Base-by-base conservation (phyloP, 1,284 basidiomycete genomes). In the Cronartium quercuum region DNA sequence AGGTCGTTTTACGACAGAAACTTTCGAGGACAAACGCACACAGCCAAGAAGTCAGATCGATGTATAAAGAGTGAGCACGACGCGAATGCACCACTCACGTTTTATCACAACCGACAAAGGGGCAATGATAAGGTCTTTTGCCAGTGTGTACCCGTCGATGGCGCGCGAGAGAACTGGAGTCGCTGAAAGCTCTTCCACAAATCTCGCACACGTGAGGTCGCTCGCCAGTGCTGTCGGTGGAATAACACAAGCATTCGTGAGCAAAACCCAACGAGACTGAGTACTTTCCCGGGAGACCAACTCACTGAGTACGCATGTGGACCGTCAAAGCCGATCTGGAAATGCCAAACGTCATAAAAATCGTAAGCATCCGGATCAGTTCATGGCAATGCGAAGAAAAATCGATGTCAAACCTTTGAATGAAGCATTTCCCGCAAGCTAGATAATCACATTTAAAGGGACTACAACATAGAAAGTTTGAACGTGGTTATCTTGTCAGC, bases 121-220 rank as follows among this genome's bases (percentile, higher is more conserved):
- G 64, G 24, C 71, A 75, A 44, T 58, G 51, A 76, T 82, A 82
- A 0, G 82, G 82, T 12, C 82, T 77, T 55, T 80, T 80, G 65
- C 85, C 83, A 63, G 81, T 85, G 81, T 86, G 85, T 10, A 84
- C 84, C 13, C 85, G 82, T 2, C 86, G 83, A 77, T 87, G 86
- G 12, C 86, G 83, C 21, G 86, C 86, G 13, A 87, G 82, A 7
- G 85, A 86, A 76, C 83, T 84, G 7, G 85, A 86, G 78, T 87
- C 86, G 66, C 83, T 83, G 79, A 87, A 87, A 6, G 84, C 82
- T 78, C 86, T 85, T 58, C 80, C 67, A 79, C 84, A 85, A n/a
- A 63, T 34, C 77, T 83, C 80, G 80, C 86, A 87, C 35, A 82
- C 80, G 79, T 87, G 86, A 1, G 86, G 86, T 64, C 84, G 82